phyloP scores from a whole-genome alignment of 2,329 filamentous ascomycete genomes.

The Chaetothyriales sp. region DNA sequence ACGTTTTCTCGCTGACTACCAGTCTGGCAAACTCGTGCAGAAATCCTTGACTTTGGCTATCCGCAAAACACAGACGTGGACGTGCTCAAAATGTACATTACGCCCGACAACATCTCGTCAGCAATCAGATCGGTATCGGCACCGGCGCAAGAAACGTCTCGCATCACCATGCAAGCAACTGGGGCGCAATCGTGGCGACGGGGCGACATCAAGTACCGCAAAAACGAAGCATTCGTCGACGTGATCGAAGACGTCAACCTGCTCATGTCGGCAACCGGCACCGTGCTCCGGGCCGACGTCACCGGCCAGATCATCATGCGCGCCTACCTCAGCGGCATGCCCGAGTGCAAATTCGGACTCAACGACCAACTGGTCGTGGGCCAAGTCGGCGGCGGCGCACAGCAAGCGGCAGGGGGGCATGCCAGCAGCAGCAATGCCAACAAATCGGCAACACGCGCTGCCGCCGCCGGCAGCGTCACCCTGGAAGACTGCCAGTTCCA shows the following conservation, averaged over 20 bases:
- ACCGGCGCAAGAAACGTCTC: slow-evolving; percentile 68
- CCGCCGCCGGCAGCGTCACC: slow-evolving; percentile 80
- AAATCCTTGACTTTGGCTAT: slow-evolving; percentile 98
- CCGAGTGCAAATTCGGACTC: slow-evolving; percentile 96
- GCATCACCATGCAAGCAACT: slow-evolving; percentile 98
- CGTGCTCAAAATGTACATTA: slow-evolving; percentile 99
- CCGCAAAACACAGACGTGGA: slow-evolving; percentile 98
- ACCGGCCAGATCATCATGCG: slow-evolving; percentile 98
- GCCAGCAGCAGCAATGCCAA: slow-evolving; percentile 38
- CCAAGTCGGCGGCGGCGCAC: slow-evolving; percentile 56
- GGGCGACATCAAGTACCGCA: slow-evolving; percentile 95
- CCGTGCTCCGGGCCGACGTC: slow-evolving; percentile 87
- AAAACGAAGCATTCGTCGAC: slow-evolving; percentile 98
- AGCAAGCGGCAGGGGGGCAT: slow-evolving; percentile 39
- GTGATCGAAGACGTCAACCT: slow-evolving; percentile 98
- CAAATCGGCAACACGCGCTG: slow-evolving; percentile 59
- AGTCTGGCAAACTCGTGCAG: slow-evolving; percentile 31
- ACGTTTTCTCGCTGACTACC: background rate
- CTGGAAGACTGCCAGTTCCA: slow-evolving; percentile 98
- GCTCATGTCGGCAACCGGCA: slow-evolving; percentile 95
- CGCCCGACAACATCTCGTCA: slow-evolving; percentile 94
- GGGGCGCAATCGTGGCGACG: slow-evolving; percentile 94
- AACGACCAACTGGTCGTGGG: slow-evolving; percentile 93
- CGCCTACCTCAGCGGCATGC: slow-evolving; percentile 88
- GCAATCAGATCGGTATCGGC: slow-evolving; percentile 31